Percentiles rank a stretch among this genome's conserved stretches.
Conservation (phyloP, 805 yeast genomes). For the Lipomyces starkeyi region DNA sequence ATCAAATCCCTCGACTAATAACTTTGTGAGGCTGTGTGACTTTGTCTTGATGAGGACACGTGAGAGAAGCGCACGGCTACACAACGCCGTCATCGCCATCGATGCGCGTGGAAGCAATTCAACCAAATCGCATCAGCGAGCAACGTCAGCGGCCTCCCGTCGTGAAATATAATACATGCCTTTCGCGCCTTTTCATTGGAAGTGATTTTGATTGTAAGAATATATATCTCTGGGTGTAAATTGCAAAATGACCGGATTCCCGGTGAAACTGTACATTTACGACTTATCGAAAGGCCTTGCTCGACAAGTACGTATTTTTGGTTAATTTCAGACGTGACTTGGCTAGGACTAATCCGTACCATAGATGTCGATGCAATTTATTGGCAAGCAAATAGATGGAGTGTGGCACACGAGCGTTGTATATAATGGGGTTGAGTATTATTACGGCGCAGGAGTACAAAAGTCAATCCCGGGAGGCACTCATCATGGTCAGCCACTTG, state of each 20-base stretch:
- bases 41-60: too few species aligned
- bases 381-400: constrained; percentile 62
- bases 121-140: background rate
- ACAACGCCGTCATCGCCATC: background rate
- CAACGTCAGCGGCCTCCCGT: background rate
- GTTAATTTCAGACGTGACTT: background rate
- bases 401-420: constrained; percentile 68
- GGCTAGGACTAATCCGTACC: background rate
- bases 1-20: too few species aligned
- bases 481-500: constrained; percentile 64
- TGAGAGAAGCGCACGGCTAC: background rate
- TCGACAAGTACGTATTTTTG: constrained; percentile 44
- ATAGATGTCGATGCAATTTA: constrained; percentile 51
- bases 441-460: constrained; percentile 64
- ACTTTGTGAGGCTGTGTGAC: too few species aligned
- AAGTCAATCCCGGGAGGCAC: constrained; percentile 57
- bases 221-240: background rate
- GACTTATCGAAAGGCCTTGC: constrained; percentile 70
- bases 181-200: background rate
- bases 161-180: background rate
- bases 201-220: background rate
- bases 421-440: constrained; percentile 61
- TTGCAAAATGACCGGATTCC: constrained; percentile 35
- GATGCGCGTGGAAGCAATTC: background rate
- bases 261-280: constrained; percentile 64